phyloP scores from a whole-genome alignment of 176 grass and related monocot genomes.

The Saccharum spontaneum region DNA sequence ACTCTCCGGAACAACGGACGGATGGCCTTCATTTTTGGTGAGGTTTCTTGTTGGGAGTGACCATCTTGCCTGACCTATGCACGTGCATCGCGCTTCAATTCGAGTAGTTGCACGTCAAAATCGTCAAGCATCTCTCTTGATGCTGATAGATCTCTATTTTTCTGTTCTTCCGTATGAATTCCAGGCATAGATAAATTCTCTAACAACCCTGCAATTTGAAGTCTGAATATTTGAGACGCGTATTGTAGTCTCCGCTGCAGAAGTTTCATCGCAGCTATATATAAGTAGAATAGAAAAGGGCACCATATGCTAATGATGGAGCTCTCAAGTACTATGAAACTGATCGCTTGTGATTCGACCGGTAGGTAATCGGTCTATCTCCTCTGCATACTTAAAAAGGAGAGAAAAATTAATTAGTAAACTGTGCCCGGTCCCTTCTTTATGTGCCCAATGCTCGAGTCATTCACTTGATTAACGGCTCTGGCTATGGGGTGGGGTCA shows the following conservation, averaged over 20 bases:
- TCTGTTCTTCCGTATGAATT: neutral
- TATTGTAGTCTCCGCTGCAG: neutral
- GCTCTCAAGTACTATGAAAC: neutral
- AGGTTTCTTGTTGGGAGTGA: neutral
- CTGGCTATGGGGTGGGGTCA: neutral
- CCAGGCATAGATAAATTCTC: neutral
- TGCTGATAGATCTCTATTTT: neutral
- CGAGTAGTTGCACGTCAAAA: neutral
- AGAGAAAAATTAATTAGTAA: neutral
- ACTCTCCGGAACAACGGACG: no score
- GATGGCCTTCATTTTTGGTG: neutral
- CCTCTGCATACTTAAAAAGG: neutral
- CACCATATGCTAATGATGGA: neutral
- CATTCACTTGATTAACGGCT: neutral
- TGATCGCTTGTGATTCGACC: neutral
- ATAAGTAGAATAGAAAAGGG: neutral
- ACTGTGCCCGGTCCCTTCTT: no score
- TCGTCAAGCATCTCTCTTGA: neutral
- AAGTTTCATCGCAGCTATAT: neutral
- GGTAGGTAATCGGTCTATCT: neutral
- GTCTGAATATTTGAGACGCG: neutral
- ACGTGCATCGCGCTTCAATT: neutral
- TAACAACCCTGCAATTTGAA: neutral
- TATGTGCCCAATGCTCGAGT: neutral
- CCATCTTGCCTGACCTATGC: neutral